These are phyloP conservation scores for Paramecium biaurelia DNA, from an alignment of 73 alveolate species.

Conservation along the genomic window DNA sequence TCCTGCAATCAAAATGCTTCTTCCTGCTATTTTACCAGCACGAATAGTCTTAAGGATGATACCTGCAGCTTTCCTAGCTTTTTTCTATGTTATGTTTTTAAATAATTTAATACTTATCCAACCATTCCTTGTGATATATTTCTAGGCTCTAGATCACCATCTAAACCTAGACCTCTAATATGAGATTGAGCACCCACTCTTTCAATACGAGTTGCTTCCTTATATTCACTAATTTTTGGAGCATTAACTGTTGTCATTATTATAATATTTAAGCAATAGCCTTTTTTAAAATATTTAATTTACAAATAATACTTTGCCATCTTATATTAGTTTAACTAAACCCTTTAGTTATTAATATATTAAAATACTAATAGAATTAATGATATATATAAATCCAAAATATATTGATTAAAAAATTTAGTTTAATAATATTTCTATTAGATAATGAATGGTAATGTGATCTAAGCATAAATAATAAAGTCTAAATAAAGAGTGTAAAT, in stretches of 20 bases:
- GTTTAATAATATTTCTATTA: neutral
- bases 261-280: constrained; percentile 25
- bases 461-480: neutral
- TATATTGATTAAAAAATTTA: no score
- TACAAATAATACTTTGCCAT: no score
- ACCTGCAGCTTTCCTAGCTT: constrained; percentile 97
- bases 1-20: constrained; percentile 98
- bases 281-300: neutral
- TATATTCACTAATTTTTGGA: constrained; percentile 90
- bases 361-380: no score
- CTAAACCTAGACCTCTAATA: constrained; percentile 96
- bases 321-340: no score
- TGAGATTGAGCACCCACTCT: constrained; percentile 99
- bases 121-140: constrained; percentile 97
- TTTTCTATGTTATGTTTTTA: constrained; percentile 50
- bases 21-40: constrained; percentile 98
- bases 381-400: no score
- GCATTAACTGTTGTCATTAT: constrained; percentile 54
- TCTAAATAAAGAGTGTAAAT: neutral
- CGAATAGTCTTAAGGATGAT: constrained; percentile 83
- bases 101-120: constrained; percentile 81
- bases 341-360: no score
- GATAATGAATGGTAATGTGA: neutral
- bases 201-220: constrained; percentile 88
- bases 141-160: constrained; percentile 96